phyloP scores from a whole-genome alignment of 2,329 filamentous ascomycete species.

The Phaeophleospora eucalypticola region DNA sequence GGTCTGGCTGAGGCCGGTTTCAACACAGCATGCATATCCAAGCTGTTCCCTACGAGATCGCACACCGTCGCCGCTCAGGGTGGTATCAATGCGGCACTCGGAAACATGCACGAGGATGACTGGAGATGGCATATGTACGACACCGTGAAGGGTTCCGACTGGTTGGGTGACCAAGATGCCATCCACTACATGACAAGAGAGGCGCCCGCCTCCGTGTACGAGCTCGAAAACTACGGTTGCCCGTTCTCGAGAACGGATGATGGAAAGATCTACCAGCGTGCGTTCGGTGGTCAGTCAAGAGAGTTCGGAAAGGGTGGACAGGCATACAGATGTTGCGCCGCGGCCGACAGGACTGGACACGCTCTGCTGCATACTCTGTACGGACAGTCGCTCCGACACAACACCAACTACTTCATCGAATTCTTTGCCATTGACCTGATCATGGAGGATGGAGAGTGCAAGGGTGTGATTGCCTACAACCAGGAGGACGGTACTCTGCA shows the following conservation, averaged over 20 bases:
- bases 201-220: constrained; percentile 84
- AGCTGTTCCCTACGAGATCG: constrained; percentile 80
- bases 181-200: constrained; percentile 99
- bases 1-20: constrained; percentile 84
- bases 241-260: constrained; percentile 96
- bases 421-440: constrained; percentile 96
- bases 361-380: constrained; percentile 97
- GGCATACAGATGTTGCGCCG: constrained; percentile 94
- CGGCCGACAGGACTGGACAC: constrained; percentile 93
- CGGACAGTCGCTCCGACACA: constrained; percentile 92
- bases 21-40: constrained; percentile 82
- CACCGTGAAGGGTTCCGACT: constrained; percentile 95
- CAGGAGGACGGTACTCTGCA: constrained; percentile 98
- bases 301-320: constrained; percentile 95
- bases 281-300: constrained; percentile 95
- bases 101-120: constrained; percentile 97
- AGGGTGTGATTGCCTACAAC: constrained; percentile 95
- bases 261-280: constrained; percentile 96
- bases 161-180: constrained; percentile 94
- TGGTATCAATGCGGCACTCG: constrained; percentile 82
- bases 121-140: constrained; percentile 99
- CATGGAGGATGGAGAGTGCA: constrained; percentile 96
- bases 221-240: constrained; percentile 96
- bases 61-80: constrained; percentile 75
- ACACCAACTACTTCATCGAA: constrained; percentile 99